A percentile compares a stretch with the other conserved stretches of the same genome.
These are phyloP conservation scores for Diaporthe helianthi DNA, from an alignment of 2,329 filamentous ascomycete species.

Conservation along the genomic window DNA sequence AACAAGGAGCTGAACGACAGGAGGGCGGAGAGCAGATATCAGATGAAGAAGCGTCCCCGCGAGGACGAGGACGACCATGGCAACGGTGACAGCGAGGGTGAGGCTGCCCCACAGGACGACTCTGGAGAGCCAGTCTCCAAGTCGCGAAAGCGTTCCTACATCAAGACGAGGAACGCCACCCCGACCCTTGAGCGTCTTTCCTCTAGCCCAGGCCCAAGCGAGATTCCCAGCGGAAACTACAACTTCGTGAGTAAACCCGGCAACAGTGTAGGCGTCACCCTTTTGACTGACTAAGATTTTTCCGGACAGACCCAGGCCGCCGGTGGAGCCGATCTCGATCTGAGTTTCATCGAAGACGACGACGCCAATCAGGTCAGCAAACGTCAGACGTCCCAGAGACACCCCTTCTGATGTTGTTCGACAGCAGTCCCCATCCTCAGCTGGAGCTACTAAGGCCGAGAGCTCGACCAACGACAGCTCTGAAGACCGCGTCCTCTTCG, in stretches of 20 bases:
- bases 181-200: background rate
- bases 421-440: too few species aligned
- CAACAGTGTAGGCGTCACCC: too few species aligned
- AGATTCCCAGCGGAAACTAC: background rate
- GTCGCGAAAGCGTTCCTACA: too few species aligned
- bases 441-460: background rate
- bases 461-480: background rate
- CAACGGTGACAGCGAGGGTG: background rate
- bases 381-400: background rate
- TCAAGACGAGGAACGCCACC: too few species aligned
- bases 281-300: background rate
- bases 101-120: background rate
- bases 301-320: too few species aligned
- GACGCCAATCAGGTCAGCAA: background rate
- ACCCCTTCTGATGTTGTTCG: background rate
- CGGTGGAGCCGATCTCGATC: rapidly evolving
- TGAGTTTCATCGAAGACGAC: background rate
- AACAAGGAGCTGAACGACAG: background rate
- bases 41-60: background rate
- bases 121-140: background rate
- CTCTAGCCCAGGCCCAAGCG: too few species aligned
- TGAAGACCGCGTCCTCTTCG: too few species aligned
- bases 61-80: background rate
- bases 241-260: background rate
- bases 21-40: background rate